These are phyloP conservation scores for Pseudomassariella vexata DNA, from an alignment of 2,329 filamentous ascomycete species.

Conservation along the genomic window DNA sequence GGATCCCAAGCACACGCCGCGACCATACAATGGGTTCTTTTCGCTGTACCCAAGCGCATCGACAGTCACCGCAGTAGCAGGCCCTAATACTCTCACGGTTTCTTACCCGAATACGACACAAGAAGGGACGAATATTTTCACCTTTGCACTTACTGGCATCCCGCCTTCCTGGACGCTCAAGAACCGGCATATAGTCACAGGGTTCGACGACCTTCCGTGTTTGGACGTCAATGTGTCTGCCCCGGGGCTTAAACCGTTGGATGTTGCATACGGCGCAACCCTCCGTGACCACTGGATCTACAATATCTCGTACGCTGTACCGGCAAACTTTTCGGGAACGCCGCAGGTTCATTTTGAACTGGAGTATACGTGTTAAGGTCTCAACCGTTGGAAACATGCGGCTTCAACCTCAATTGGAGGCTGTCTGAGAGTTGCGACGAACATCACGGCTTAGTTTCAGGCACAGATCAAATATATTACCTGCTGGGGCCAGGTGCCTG, in stretches of 20 bases:
- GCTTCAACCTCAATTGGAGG: too few species aligned
- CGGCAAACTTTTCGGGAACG: conserved; percentile 29
- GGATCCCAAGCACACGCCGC: conserved; percentile 30
- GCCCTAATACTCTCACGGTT: conserved; percentile 24
- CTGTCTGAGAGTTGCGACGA: too few species aligned
- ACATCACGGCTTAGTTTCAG: too few species aligned
- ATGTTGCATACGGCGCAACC: conserved; percentile 28
- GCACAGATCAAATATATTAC: too few species aligned
- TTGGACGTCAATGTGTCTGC: conserved; percentile 31
- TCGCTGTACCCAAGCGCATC: conserved; percentile 35
- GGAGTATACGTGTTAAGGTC: conserved; percentile 20
- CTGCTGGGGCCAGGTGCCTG: too few species aligned
- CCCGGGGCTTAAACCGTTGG: conserved; percentile 27
- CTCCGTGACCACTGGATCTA: conserved; percentile 37
- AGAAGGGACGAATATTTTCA: conserved; percentile 30
- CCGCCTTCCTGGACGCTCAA: conserved; percentile 31
- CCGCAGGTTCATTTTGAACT: conserved; percentile 29
- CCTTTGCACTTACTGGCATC: conserved; percentile 30
- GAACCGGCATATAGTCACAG: conserved; percentile 22
- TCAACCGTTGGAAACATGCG: too few species aligned
- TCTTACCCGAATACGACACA: conserved; percentile 35
- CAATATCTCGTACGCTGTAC: conserved; percentile 40
- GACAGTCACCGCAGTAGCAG: conserved; percentile 32
- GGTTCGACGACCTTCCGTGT: conserved; percentile 31
- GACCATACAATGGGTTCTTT: conserved; percentile 33